Base-by-base conservation (phyloP, 1,284 basidiomycete species). In the Microbotryum violaceum region DNA sequence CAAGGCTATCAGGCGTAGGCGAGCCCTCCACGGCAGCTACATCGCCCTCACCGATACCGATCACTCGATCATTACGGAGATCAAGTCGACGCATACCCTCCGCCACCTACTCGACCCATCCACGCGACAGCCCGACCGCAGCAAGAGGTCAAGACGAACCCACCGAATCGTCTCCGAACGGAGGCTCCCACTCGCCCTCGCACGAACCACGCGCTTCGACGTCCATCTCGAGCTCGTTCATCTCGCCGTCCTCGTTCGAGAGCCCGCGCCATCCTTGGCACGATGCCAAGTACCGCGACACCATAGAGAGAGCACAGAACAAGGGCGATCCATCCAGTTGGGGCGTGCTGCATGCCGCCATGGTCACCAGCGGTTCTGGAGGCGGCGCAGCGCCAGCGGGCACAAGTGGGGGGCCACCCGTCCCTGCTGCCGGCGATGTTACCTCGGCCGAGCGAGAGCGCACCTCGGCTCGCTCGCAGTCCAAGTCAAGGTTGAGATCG, bases 321-420 rank as follows among this genome's bases (percentile, higher is more conserved):
- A n/a, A 60, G 31, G 65, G 59, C 6, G 49, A 64, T 20, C 37
- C 54, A 0, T 37, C 42, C 16, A 51, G 50, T 33, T 66, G 65
- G 65, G 53, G 54, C 6, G 54, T 57, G 0, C 20, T 66, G 21
- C 14, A 29, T 2, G 51, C 49, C 2, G 56, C 57, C 6, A 54
- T 63, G 8, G 29, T 6, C 37, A 31, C 48, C 46, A 29, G 23
- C 33, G 7, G 53, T 9, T 10, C 6, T 21, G 8, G 18, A n/a
- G 31, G 12, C 42, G 25, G 23, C 37, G 29, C 9, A 14, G 33
- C 21, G 29, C n/a, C 20, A 23, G 23, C n/a, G 21, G 25, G 23
- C 14, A 12, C 14, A 16, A 16, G n/a, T 23, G 31, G 31, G 42
- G 29, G 29, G 37, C 8, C 21, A 21, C 47, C 49, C 44, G 21